Percentiles rank a stretch among this genome's conserved stretches.
phyloP scores from a whole-genome alignment of 1,284 basidiomycete species.

The Leccinum laetum region DNA sequence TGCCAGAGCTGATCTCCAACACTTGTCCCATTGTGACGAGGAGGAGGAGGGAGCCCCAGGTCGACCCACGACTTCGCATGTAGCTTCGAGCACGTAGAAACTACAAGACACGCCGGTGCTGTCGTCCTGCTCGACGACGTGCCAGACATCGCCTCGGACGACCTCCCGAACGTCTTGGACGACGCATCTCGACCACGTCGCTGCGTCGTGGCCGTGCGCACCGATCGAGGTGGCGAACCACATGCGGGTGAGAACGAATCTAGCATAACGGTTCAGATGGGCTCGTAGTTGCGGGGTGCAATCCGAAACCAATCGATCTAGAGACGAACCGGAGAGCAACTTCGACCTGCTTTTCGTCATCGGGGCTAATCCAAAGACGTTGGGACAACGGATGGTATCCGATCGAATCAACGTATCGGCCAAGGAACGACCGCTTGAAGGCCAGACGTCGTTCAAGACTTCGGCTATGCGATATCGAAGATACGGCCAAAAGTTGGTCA shows the following conservation, averaged over 20 bases:
- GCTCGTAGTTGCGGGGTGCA: background rate
- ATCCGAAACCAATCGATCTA: background rate
- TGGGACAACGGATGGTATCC: constrained; percentile 38
- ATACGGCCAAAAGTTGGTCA: constrained; percentile 72
- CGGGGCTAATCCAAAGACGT: constrained; percentile 59
- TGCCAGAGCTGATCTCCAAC: too few species aligned
- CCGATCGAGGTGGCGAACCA: constrained; percentile 63
- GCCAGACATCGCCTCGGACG: constrained; percentile 60
- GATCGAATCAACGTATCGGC: constrained; percentile 24
- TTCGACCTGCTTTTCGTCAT: constrained; percentile 50
- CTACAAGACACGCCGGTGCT: constrained; percentile 21
- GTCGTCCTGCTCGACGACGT: constrained; percentile 38
- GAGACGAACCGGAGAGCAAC: constrained; percentile 53
- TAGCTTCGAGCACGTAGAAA: constrained; percentile 59
- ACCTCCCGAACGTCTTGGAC: constrained; percentile 51
- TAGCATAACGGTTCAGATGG: constrained; percentile 25
- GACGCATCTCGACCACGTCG: constrained; percentile 35
- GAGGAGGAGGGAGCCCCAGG: constrained; percentile 15
- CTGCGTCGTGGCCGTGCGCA: constrained; percentile 26
- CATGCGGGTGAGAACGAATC: constrained; percentile 60
- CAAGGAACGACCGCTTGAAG: constrained; percentile 54
- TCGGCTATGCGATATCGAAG: constrained; percentile 51
- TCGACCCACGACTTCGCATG: constrained; percentile 68
- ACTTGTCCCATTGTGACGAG: background rate
- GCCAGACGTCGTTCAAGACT: constrained; percentile 31